Evolutionary conservation across 768 basidiomycete species (phyloP).

Genomic region (Tylopilus sp.): DNA sequence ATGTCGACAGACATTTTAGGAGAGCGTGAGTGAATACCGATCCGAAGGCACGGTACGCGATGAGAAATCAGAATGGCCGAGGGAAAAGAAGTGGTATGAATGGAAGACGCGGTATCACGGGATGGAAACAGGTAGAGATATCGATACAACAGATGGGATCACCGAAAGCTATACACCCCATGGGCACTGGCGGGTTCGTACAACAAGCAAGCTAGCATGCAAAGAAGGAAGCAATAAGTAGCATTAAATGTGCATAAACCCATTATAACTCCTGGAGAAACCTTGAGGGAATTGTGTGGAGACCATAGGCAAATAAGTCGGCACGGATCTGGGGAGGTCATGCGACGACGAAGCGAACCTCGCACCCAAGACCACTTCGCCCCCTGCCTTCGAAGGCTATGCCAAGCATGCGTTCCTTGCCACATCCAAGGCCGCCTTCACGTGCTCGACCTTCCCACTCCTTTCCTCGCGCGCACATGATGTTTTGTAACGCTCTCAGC

Average conservation of each 20-base stretch:
- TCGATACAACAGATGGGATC: constrained; percentile 23
- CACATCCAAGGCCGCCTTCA: constrained; percentile 51
- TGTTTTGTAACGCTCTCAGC: constrained; percentile 58
- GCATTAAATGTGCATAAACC: constrained; percentile 33
- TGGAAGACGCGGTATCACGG: constrained; percentile 14
- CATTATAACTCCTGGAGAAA: constrained; percentile 27
- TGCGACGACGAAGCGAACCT: constrained; percentile 35
- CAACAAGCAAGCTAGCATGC: neutral
- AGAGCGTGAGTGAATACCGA: neutral
- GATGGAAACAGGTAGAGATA: constrained; percentile 21
- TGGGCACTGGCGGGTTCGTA: constrained; percentile 2
- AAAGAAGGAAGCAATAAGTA: constrained; percentile 18
- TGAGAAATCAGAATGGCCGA: neutral
- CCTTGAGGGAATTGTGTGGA: constrained; percentile 6
- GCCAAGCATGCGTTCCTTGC: constrained; percentile 55
- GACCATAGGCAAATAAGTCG: constrained; percentile 1
- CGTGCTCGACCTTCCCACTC: constrained; percentile 47
- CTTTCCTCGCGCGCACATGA: constrained; percentile 42
- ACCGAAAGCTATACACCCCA: constrained; percentile 2
- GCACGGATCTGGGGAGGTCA: constrained; percentile 10
- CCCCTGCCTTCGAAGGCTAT: constrained; percentile 63
- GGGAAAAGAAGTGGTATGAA: neutral
- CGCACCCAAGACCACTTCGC: constrained; percentile 45
- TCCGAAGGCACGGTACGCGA: constrained; percentile 1
- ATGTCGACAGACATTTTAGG: neutral